A percentile compares a stretch with the other conserved stretches of the same genome.
Evolutionary conservation across 495 filamentous ascomycete genomes (phyloP).

Genomic region (Cercophora scortea): DNA sequence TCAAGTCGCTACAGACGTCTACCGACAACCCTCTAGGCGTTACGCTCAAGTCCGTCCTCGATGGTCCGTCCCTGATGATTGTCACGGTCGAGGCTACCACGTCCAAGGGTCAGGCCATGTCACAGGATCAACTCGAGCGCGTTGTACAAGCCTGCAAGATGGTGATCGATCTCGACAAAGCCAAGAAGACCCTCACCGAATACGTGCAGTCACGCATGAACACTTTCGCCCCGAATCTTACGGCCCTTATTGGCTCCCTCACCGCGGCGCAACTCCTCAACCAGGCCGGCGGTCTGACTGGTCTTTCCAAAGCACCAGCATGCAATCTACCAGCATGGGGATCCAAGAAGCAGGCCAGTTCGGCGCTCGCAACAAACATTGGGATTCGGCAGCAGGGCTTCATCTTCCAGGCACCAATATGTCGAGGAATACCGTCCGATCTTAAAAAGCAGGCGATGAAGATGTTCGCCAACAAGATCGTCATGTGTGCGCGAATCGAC

Average conservation of each 20-base stretch:
- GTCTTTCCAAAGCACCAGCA: conserved; percentile 83
- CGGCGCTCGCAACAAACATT: conserved; percentile 89
- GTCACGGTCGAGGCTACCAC: conserved; percentile 94
- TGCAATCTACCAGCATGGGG: conserved; percentile 89
- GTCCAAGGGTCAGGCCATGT: conserved; percentile 71
- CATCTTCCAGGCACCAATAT: conserved; percentile 83
- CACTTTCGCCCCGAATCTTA: conserved; percentile 90
- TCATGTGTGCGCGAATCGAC: conserved; percentile 84
- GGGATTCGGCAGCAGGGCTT: conserved; percentile 90
- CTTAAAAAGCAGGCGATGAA: conserved; percentile 92
- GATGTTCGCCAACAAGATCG: conserved; percentile 87
- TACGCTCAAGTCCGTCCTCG: conserved; percentile 69
- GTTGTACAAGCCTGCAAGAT: conserved; percentile 78
- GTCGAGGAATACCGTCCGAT: conserved; percentile 73
- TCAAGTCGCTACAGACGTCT: conserved; percentile 63
- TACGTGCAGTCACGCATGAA: conserved; percentile 98
- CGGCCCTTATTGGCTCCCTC: conserved; percentile 86
- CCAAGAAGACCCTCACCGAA: conserved; percentile 80
- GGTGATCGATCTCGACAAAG: conserved; percentile 77
- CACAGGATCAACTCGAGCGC: conserved; percentile 61
- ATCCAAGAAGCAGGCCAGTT: conserved; percentile 71
- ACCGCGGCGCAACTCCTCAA: conserved; percentile 96
- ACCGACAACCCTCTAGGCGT: conserved; percentile 69
- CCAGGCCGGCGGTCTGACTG: conserved; percentile 78
- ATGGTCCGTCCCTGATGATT: conserved; percentile 87